phyloP scores from a whole-genome alignment of 148 eudicot genomes.

The Simmondsia chinensis region DNA sequence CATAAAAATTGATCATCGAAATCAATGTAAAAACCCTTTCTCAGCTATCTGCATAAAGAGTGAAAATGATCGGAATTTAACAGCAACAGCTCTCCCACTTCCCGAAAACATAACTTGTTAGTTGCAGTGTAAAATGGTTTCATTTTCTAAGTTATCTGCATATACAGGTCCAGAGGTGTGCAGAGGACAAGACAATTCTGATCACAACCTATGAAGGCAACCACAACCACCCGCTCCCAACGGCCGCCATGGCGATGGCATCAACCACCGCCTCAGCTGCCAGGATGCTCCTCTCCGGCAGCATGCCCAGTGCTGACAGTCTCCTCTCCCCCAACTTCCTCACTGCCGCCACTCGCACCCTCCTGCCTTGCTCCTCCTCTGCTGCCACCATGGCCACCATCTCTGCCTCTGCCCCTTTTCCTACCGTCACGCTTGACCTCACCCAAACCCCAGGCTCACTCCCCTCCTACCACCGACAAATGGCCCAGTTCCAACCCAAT shows the following conservation, averaged over 20 bases:
- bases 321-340: constrained; percentile 34
- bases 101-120: no score
- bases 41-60: no score
- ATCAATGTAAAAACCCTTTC: no score
- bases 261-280: constrained; percentile 58
- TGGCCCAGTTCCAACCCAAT: constrained; percentile 16
- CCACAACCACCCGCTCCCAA: constrained; percentile 65
- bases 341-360: constrained; percentile 27
- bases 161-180: constrained; percentile 61
- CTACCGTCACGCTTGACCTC: constrained; percentile 48
- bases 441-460: constrained; percentile 33
- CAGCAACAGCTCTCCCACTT: no score
- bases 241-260: constrained; percentile 63
- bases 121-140: no score
- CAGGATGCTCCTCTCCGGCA: constrained; percentile 53
- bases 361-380: constrained; percentile 42
- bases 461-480: constrained; percentile 18
- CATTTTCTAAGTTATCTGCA: no score
- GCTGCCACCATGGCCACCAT: constrained; percentile 47
- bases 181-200: constrained; percentile 48
- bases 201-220: constrained; percentile 61
- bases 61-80: no score
- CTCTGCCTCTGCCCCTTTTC: constrained; percentile 53
- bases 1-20: no score
- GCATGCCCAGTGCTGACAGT: constrained; percentile 47